phyloP scores from a whole-genome alignment of 2,329 filamentous ascomycete species.

The Colletotrichum gloeosporioides region DNA sequence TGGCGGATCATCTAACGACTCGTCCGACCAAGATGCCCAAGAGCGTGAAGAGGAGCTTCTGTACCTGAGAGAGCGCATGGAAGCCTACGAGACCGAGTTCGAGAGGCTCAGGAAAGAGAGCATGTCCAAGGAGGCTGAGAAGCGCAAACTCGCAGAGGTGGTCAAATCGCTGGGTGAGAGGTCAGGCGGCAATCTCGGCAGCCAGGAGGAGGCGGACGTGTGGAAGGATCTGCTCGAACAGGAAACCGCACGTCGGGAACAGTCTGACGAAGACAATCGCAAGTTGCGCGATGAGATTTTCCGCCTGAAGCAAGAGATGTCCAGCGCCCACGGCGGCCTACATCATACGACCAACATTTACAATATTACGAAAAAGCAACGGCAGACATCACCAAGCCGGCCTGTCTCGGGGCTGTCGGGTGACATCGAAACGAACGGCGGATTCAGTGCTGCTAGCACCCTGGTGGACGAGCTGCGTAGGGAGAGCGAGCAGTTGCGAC shows the following conservation, averaged over 20 bases:
- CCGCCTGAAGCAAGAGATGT: slow-evolving; percentile 68
- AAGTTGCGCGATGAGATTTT: slow-evolving; percentile 84
- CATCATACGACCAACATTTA: slow-evolving; percentile 71
- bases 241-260: slow-evolving; percentile 86
- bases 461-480: slow-evolving; percentile 77
- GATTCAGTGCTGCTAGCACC: slow-evolving; percentile 65
- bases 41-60: slow-evolving; percentile 86
- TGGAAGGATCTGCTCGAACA: slow-evolving; percentile 95
- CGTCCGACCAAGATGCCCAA: slow-evolving; percentile 62
- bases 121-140: slow-evolving; percentile 81
- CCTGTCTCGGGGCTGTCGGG: slow-evolving; percentile 56
- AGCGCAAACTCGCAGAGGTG: slow-evolving; percentile 83
- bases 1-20: slow-evolving; percentile 60
- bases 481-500: slow-evolving; percentile 77
- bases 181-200: slow-evolving; percentile 54
- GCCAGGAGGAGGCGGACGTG: slow-evolving; percentile 76
- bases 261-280: slow-evolving; percentile 88
- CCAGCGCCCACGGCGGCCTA: slow-evolving; percentile 39
- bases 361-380: slow-evolving; percentile 64
- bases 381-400: slow-evolving; percentile 53
- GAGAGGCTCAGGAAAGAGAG: slow-evolving; percentile 82
- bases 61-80: slow-evolving; percentile 83
- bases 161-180: slow-evolving; percentile 62
- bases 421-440: slow-evolving; percentile 56
- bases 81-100: slow-evolving; percentile 83